phyloP scores from a whole-genome alignment of 495 filamentous ascomycete species.

The Beverwykella pulmonaria region DNA sequence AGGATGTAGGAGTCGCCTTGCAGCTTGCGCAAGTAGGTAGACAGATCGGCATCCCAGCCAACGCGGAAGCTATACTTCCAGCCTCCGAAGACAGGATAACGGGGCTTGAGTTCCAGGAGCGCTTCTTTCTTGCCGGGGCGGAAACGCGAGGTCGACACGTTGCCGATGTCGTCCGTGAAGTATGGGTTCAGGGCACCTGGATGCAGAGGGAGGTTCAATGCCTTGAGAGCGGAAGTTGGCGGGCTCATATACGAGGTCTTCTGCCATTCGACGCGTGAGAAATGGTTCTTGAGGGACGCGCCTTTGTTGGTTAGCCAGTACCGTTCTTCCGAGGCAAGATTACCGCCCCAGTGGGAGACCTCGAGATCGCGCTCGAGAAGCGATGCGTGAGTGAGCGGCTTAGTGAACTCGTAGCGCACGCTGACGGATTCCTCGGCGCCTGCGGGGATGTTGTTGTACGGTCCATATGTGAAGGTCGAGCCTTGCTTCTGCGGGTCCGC shows the following conservation, averaged over 20 bases:
- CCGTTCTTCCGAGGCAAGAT: constrained; percentile 89
- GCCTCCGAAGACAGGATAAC: constrained; percentile 91
- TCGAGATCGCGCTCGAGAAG: constrained; percentile 86
- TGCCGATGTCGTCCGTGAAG: constrained; percentile 96
- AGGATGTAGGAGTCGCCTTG: constrained; percentile 73
- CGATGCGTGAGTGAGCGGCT: constrained; percentile 76
- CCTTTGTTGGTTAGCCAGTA: constrained; percentile 87
- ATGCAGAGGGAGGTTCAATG: constrained; percentile 76
- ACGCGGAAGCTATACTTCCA: constrained; percentile 97
- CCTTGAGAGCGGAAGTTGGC: constrained; percentile 73
- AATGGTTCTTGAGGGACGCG: constrained; percentile 79
- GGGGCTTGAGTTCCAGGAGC: constrained; percentile 82
- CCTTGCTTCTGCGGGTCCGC: constrained; percentile 82
- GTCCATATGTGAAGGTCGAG: constrained; percentile 86
- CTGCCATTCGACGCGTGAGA: constrained; percentile 83
- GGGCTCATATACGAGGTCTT: constrained; percentile 75
- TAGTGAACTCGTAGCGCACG: constrained; percentile 94
- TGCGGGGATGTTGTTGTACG: constrained; percentile 75
- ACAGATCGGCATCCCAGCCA: constrained; percentile 88
- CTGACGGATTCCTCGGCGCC: constrained; percentile 70
- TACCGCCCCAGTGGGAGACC: constrained; percentile 97
- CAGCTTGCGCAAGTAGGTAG: constrained; percentile 68
- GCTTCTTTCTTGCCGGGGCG: constrained; percentile 77
- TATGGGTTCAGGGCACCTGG: constrained; percentile 81
- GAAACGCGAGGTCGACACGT: constrained; percentile 91